phyloP scores from a whole-genome alignment of 106 monocot species.

The Triglochin maritima region DNA sequence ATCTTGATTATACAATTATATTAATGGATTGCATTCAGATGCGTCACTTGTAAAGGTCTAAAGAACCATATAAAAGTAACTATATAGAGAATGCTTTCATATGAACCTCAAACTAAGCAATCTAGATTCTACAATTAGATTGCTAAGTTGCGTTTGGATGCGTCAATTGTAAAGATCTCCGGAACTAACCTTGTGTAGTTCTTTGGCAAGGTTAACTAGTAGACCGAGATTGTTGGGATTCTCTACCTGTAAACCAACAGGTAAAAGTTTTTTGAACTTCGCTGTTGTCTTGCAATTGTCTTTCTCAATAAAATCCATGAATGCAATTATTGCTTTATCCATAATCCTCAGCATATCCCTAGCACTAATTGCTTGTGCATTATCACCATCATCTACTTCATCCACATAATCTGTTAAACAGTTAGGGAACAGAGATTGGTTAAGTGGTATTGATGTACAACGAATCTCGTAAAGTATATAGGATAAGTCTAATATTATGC shows the following conservation, averaged over 20 bases:
- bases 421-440: not conserved
- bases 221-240: slow-evolving; percentile 12
- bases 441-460: not conserved
- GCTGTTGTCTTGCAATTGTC: not conserved
- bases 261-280: not conserved
- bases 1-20: too few relatives aligned
- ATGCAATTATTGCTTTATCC: not conserved
- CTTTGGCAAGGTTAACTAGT: not conserved
- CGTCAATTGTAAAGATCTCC: not conserved
- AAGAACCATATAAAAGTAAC: too few relatives aligned
- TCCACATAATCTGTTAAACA: not conserved
- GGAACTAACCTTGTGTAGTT: slow-evolving; percentile 5
- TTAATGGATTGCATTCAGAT: too few relatives aligned
- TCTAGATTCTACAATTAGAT: not conserved
- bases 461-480: not conserved
- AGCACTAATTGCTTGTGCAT: not conserved
- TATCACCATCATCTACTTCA: not conserved
- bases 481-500: too few relatives aligned
- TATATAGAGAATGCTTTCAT: too few relatives aligned
- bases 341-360: not conserved
- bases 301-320: slow-evolving; percentile 1
- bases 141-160: not conserved
- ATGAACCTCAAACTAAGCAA: not conserved
- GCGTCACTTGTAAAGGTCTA: too few relatives aligned
- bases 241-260: slow-evolving; percentile 1